Evolutionary conservation across 2,329 filamentous ascomycete genomes (phyloP).

Genomic region (Apiospora koreana): DNA sequence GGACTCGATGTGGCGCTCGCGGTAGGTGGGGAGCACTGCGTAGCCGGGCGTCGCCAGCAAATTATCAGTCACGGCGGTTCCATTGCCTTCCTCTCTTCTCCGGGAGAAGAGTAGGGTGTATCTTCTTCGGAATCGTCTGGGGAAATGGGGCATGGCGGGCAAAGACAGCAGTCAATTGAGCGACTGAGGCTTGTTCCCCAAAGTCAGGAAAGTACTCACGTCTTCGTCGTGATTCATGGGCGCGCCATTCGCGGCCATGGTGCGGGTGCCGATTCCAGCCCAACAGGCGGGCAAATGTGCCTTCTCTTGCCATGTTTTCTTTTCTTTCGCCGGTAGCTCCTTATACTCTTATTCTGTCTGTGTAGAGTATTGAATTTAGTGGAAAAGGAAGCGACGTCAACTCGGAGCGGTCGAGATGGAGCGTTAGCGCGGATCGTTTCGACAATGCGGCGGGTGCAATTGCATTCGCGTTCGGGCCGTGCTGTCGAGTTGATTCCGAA

Average conservation of each 20-base stretch:
- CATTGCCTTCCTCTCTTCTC: not conserved
- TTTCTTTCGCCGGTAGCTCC: not conserved
- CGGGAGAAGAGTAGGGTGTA: not conserved
- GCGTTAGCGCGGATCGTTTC: not conserved
- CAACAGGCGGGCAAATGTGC: constrained; percentile 25
- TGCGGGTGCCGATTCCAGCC: constrained; percentile 37
- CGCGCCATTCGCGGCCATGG: constrained; percentile 35
- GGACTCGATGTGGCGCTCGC: constrained; percentile 59
- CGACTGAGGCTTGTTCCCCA: not conserved
- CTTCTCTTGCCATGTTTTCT: constrained; percentile 24
- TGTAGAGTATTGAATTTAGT: not conserved
- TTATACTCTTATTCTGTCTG: not conserved
- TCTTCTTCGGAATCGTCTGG: not conserved
- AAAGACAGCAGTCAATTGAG: not conserved
- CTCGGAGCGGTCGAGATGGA: not conserved
- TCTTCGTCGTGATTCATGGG: constrained; percentile 46
- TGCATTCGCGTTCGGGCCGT: not conserved
- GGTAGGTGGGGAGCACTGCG: constrained; percentile 66
- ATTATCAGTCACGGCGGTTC: not conserved
- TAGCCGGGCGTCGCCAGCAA: not conserved
- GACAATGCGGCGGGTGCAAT: not conserved
- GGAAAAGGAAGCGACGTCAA: not conserved
- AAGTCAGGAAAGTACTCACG: constrained; percentile 35
- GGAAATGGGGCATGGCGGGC: not conserved
- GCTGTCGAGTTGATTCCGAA: not conserved